Base-by-base conservation (phyloP, 2,329 filamentous ascomycete species). In the Aspergillus tanneri region DNA sequence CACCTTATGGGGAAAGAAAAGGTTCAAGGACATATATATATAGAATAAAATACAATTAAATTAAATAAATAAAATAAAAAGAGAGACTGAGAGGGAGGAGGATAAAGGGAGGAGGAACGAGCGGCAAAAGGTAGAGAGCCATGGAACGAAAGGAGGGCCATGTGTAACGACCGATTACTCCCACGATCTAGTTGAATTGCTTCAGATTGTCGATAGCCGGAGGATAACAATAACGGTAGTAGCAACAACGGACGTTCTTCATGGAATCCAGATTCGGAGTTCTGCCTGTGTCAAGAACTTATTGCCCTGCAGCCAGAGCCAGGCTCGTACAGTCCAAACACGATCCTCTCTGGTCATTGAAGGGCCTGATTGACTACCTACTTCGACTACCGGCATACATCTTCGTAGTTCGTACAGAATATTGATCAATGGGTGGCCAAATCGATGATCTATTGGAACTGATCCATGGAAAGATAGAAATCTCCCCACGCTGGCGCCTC, bases 241-340 rank as follows among this genome's bases (percentile, higher is more conserved):
- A n/a, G 12, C n/a, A n/a, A n/a, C 12, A 32, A 12, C 28, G 28
- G 28, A 14, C 7, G 12, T 32, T 12, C 28, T 18, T 18, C 30
- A 18, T 34, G 30, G 19, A 18, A n/a, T n/a, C n/a, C 30, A 34
- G 30, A 34, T 34, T 16, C 14, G 30, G 30, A 14, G 10, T 34
- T 34, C 30, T 14, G 14, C 7, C 30, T 34, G 30, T 18, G 12
- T 34, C 14, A 18, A 6, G 10, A 34, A 34, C n/a, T 34, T 10
- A 16, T 32, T 10, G 12, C 25, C 45, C 46, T 61, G 56, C 57
- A 61, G 40, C 44, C 19, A 36, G 40, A 49, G 39, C 57, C 48
- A 40, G 59, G 57, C 52, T 59, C 42, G 60, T 56, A 60, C 58
- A 59, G 59, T 55, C 55, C 30, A 34, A 34, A 18, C 30, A 10